Evolutionary conservation across 2,329 filamentous ascomycete species (phyloP), one percentile per base, ranked within the genome.

Genomic region (Neodidymelliopsis sp.): DNA sequence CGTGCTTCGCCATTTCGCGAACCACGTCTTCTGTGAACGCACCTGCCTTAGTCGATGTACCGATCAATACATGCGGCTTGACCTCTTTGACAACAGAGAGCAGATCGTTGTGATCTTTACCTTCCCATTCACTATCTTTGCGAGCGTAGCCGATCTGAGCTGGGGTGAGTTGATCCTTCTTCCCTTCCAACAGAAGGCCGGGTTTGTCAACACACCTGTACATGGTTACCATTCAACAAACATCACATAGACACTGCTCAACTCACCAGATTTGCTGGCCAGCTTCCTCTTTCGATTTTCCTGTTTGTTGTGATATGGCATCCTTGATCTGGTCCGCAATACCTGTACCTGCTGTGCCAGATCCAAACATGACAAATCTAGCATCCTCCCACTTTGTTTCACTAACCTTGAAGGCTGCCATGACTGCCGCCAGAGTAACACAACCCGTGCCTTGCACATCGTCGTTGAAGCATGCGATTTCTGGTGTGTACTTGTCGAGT

Each of bases 391-490:
- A 76, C 41, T 86, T 83, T 42, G 86, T 75, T 2, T 84, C 79
- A 52, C 80, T 85, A 6, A 93, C 85, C 51, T 89, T 84, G 6
- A 92, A 76, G 0, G 84, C 91, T 0, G 90, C 84, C 77, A 90
- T 85, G 54, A 96, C 86, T 1, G 88, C 91, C 0, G 91, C 91
- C 0, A 96, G 80, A 0, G 91, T 93, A 1, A 96, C 90, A 50
- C 89, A 93, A 0, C 91, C 91, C 0, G 91, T 96, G 1, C 91
- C 91, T 70, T 96, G 91, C 0, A 96, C 86, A 68, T 96, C 91
- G 49, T 96, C 91, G 63, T 96, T 96, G 79, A 96, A 96, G 70
- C 90, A 95, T 0, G 91, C 81, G 6, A 93, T 86, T 38, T 88
- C 66, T 0, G 86, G 80, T 1, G 87, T 83, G 62, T 94, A 96